Conservation (phyloP, 208 protist species). For the Histomonas meleagridis region DNA sequence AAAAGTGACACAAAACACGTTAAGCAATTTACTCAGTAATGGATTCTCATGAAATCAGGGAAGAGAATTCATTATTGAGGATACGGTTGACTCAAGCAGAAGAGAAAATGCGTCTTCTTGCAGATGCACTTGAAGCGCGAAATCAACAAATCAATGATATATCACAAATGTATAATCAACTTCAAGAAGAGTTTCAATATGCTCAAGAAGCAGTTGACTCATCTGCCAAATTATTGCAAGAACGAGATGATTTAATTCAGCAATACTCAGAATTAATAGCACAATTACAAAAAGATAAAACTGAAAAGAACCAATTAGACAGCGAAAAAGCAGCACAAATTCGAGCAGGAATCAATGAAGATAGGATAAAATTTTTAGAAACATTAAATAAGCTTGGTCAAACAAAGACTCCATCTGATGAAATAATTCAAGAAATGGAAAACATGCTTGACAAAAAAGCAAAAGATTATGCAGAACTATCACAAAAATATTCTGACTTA, state of each 20-base stretch:
- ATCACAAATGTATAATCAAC: neutral
- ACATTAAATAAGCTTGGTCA: neutral
- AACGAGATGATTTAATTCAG: neutral
- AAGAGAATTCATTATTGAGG: neutral
- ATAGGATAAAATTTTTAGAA: neutral
- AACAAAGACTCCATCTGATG: neutral
- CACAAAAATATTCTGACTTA: neutral
- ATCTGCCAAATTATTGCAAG: neutral
- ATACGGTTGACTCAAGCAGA: neutral
- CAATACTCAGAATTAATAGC: neutral
- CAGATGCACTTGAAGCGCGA: neutral
- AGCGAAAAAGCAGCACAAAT: neutral
- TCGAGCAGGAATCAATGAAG: neutral
- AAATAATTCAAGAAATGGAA: neutral
- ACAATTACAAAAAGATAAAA: neutral
- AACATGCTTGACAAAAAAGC: neutral
- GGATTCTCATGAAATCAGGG: slow-evolving; percentile 16
- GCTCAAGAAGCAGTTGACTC: neutral
- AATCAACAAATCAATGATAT: neutral
- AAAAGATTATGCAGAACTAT: neutral
- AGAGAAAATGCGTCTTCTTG: neutral
- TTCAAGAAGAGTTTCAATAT: neutral
- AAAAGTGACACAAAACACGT: no score
- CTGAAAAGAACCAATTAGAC: neutral
- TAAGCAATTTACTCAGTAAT: no score